Conservation (phyloP, 306 rosid species). For the Castanospermum australe region DNA sequence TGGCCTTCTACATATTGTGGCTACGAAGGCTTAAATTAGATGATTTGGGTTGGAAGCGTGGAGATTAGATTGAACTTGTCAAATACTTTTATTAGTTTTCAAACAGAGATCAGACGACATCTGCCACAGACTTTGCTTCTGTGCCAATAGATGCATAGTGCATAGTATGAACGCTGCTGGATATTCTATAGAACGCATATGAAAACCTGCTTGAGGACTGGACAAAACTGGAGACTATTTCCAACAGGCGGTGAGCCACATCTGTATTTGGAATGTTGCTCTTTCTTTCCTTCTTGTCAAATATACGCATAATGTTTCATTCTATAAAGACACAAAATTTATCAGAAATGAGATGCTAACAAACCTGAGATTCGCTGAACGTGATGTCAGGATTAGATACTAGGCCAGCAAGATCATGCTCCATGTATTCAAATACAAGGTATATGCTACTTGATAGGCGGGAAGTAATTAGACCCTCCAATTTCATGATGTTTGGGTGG, state of each 20-base stretch:
- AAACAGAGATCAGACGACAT: neutral
- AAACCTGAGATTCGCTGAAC: constrained; percentile 78
- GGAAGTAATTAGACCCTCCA: constrained; percentile 88
- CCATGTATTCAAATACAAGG: constrained; percentile 98
- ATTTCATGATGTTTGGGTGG: constrained; percentile 93
- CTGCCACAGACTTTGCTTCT: neutral
- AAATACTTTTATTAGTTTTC: neutral
- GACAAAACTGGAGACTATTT: neutral
- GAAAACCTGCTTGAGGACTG: neutral
- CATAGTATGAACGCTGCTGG: neutral
- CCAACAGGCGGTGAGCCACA: neutral
- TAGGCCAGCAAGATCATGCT: constrained; percentile 96
- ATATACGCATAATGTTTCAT: neutral
- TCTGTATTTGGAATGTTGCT: neutral
- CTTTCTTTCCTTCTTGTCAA: neutral
- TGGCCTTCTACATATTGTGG: neutral
- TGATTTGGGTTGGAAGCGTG: neutral
- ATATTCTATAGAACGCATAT: neutral
- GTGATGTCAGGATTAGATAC: constrained; percentile 68
- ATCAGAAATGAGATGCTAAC: constrained; percentile 24
- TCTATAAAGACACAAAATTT: neutral
- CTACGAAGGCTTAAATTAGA: neutral
- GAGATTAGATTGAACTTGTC: neutral
- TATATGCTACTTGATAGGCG: constrained; percentile 76
- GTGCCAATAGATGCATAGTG: neutral